phyloP scores from a whole-genome alignment of 345 rosid genomes.

The Citrus sp. region DNA sequence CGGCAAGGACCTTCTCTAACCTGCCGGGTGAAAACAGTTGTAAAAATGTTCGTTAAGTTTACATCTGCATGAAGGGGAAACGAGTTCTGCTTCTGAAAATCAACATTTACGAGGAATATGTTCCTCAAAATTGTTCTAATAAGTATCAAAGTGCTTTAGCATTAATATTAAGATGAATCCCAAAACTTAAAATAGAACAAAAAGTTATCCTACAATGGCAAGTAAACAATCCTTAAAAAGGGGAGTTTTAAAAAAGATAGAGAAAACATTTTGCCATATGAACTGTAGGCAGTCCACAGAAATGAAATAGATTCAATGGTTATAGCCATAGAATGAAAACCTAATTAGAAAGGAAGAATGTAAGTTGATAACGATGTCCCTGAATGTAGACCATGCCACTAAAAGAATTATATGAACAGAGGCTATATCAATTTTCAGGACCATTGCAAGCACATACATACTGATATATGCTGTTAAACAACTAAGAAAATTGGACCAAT shows the following conservation, averaged over 20 bases:
- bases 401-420: not conserved
- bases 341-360: not conserved
- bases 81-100: too few relatives aligned
- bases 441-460: slow-evolving; percentile 5
- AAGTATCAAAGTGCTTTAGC: not conserved
- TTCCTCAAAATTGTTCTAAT: not conserved
- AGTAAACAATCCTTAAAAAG: not conserved
- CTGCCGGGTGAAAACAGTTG: slow-evolving; percentile 32
- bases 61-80: too few relatives aligned
- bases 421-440: not conserved
- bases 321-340: not conserved
- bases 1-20: slow-evolving; percentile 66
- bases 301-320: not conserved
- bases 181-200: not conserved
- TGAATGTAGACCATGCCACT: not conserved
- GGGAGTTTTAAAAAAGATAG: not conserved
- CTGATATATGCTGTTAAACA: not conserved
- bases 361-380: not conserved
- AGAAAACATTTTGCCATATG: not conserved
- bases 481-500: not conserved
- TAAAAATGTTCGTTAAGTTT: too few relatives aligned
- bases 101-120: not conserved
- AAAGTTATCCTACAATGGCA: not conserved
- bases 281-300: not conserved
- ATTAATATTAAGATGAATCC: not conserved